A percentile compares a stretch with the other conserved stretches of the same genome.
Conservation (phyloP, 495 filamentous ascomycete species). For the Bathelium albidoporum region DNA sequence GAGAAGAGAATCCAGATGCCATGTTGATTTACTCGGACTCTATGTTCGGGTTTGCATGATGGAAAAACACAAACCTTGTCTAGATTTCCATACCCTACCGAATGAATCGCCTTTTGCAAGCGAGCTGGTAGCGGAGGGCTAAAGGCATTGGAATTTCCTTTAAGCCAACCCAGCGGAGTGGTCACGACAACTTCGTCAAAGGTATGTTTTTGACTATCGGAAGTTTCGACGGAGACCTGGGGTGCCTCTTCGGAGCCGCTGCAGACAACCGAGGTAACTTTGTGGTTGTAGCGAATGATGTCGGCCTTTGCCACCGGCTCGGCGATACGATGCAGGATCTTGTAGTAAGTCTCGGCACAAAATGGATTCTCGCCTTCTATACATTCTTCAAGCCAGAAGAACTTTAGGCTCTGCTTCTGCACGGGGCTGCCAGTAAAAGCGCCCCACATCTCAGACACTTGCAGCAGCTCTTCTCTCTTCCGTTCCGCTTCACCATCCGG, state of each 20-base stretch:
- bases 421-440: slow-evolving; percentile 75
- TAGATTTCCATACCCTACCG: slow-evolving; percentile 74
- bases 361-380: slow-evolving; percentile 89
- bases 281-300: slow-evolving; percentile 50
- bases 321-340: slow-evolving; percentile 60
- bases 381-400: slow-evolving; percentile 91
- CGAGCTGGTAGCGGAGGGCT: slow-evolving; percentile 55
- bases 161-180: slow-evolving; percentile 79
- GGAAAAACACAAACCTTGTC: slow-evolving; percentile 53
- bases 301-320: slow-evolving; percentile 51
- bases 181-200: slow-evolving; percentile 88
- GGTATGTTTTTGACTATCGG: slow-evolving; percentile 38
- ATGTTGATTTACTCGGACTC: too few relatives aligned
- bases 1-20: too few relatives aligned
- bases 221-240: slow-evolving; percentile 45
- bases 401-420: slow-evolving; percentile 72
- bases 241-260: slow-evolving; percentile 23
- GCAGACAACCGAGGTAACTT: slow-evolving; percentile 43
- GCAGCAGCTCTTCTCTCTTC: slow-evolving; percentile 46
- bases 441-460: slow-evolving; percentile 72
- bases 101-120: slow-evolving; percentile 59
- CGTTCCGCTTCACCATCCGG: slow-evolving; percentile 29
- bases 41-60: too few relatives aligned
- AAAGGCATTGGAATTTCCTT: slow-evolving; percentile 62
- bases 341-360: slow-evolving; percentile 73